Base-by-base conservation (phyloP, 805 yeast species). In the Metschnikowia gelsemii region DNA sequence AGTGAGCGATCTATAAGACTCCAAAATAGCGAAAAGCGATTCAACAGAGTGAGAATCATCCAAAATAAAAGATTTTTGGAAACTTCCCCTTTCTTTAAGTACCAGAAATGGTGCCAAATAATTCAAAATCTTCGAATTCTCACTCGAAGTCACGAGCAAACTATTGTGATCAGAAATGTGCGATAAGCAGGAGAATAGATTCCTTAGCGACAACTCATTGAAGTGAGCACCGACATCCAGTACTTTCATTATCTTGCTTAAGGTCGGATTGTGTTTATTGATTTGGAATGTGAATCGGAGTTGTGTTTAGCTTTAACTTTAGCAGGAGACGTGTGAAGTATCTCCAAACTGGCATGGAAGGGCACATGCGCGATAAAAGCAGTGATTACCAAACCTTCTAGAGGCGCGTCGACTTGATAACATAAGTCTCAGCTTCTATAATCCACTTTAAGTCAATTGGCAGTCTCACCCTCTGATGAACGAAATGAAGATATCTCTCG, bases 21-120 rank as follows among this genome's bases (percentile, higher is more conserved):
- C 22, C 2, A 25, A 13, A n/a, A 42, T 22, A 16, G 35, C 8
- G 6, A 29, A 8, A 7, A 42, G 18, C 2, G 33, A 42, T 3
- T 40, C 38, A n/a, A 33, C 26, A 8, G 26, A 25, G n/a, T 34
- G 35, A 11, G 42, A 27, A 8, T 46, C 43, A 27, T 50, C 54
- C 8, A 52, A 37, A 41, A 46, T 42, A 8, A 49, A 21, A 22
- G 42, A 27, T 25, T 43, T 40, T 7, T 47, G 45, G 35, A 83
- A 75, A 38, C 79, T 64, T 3, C 75, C 81, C 27, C 62, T 66
- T 27, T 67, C 66, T 51, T 77, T 77, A 22, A 83, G 65, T 6
- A 60, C 56, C 40, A 76, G 71, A 57, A 81, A 82, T 8, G 83
- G 77, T 9, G 80, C 73, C 25, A 82, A 61, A 26, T 65, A 65